Evolutionary conservation across 1,139 yeast species (phyloP).

Genomic region (Scheffersomyces titani): DNA sequence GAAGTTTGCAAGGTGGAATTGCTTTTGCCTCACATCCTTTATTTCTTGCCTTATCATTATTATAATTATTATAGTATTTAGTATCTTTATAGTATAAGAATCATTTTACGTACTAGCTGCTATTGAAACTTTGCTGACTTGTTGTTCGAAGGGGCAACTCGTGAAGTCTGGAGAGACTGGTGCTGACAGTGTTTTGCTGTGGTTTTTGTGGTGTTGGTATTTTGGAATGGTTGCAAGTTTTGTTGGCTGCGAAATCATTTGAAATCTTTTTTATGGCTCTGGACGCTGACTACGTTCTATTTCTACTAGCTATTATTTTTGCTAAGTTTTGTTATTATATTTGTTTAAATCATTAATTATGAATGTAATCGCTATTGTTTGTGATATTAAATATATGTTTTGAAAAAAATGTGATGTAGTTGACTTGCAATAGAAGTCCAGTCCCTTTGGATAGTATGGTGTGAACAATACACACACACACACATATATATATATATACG

Average conservation of each 20-base stretch:
- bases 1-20: not conserved
- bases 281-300: not conserved
- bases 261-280: not conserved
- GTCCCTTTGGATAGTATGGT: too few relatives aligned
- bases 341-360: not conserved
- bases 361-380: not conserved
- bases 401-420: not conserved
- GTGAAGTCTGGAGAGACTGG: not conserved
- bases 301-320: not conserved
- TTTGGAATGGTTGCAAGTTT: slow-evolving; percentile 3
- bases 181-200: slow-evolving; percentile 3
- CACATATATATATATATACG: too few relatives aligned
- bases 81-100: not conserved
- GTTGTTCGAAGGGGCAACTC: not conserved
- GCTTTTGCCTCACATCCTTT: slow-evolving; percentile 6
- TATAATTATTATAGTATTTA: slow-evolving; percentile 1
- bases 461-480: too few relatives aligned
- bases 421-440: not conserved
- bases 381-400: not conserved
- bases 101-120: not conserved
- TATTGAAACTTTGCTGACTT: not conserved
- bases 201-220: slow-evolving; percentile 1
- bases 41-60: slow-evolving; percentile 16
- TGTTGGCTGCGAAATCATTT: slow-evolving; percentile 11
- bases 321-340: not conserved